Evolutionary conservation across 257 asterid species (phyloP).

Genomic region (Ilex asprella): DNA sequence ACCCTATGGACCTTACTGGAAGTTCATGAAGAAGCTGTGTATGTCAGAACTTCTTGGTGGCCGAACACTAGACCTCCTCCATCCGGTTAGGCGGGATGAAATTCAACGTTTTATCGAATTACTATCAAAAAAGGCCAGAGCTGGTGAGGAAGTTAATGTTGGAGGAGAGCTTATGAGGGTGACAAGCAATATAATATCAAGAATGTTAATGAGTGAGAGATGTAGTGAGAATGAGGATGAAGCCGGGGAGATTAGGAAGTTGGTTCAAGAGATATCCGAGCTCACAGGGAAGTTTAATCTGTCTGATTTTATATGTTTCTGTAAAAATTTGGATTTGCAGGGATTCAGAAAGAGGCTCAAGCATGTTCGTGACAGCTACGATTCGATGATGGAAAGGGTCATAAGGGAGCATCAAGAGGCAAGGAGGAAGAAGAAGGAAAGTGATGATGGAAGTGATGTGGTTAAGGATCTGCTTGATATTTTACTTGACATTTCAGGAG

Average conservation of each 20-base stretch:
- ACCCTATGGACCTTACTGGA: slow-evolving; percentile 64
- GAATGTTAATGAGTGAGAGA: slow-evolving; percentile 58
- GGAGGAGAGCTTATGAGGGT: slow-evolving; percentile 50
- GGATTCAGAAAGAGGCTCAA: slow-evolving; percentile 47
- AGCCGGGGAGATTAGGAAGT: slow-evolving; percentile 42
- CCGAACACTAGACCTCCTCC: slow-evolving; percentile 42
- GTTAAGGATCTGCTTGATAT: slow-evolving; percentile 55
- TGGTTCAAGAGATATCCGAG: slow-evolving; percentile 46
- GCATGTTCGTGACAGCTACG: slow-evolving; percentile 41
- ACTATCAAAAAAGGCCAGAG: slow-evolving; percentile 21
- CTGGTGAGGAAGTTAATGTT: slow-evolving; percentile 34
- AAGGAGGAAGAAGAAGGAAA: slow-evolving; percentile 22
- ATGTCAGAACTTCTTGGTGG: slow-evolving; percentile 73
- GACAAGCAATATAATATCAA: slow-evolving; percentile 50
- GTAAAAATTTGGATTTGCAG: slow-evolving; percentile 65
- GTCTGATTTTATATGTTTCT: slow-evolving; percentile 58
- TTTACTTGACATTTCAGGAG: slow-evolving; percentile 57
- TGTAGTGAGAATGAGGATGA: slow-evolving; percentile 46
- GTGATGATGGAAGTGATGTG: slow-evolving; percentile 9
- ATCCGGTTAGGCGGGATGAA: slow-evolving; percentile 49
- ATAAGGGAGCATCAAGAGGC: slow-evolving; percentile 39
- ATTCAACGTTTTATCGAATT: slow-evolving; percentile 19
- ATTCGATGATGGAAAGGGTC: slow-evolving; percentile 58
- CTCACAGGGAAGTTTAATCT: slow-evolving; percentile 53
- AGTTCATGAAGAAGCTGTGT: slow-evolving; percentile 73